Evolutionary conservation across 1,139 yeast species (phyloP).

Genomic region (Saccharomyces hybrid): DNA sequence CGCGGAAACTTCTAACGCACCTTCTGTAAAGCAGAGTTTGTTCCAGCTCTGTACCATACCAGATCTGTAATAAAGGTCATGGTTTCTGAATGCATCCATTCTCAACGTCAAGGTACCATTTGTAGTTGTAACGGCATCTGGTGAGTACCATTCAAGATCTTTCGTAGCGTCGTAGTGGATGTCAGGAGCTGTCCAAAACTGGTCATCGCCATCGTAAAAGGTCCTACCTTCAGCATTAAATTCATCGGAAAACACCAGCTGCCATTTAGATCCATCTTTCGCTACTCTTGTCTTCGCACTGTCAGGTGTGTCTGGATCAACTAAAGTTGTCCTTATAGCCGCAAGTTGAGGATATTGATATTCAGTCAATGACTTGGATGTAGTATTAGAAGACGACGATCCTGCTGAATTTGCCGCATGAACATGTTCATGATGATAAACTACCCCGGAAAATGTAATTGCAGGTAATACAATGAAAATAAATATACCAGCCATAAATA

Average conservation of each 20-base stretch:
- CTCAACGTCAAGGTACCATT: slow-evolving; percentile 59
- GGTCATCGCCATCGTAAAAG: slow-evolving; percentile 77
- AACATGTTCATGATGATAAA: slow-evolving; percentile 30
- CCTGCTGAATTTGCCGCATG: slow-evolving; percentile 17
- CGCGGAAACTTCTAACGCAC: slow-evolving; percentile 60
- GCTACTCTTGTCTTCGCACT: slow-evolving; percentile 41
- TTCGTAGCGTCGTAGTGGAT: slow-evolving; percentile 70
- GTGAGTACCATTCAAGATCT: slow-evolving; percentile 84
- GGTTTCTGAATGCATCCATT: slow-evolving; percentile 68
- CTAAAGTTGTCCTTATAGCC: slow-evolving; percentile 53
- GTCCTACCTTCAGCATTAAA: slow-evolving; percentile 77
- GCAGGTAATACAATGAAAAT: slow-evolving; percentile 68
- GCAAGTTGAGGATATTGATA: slow-evolving; percentile 53
- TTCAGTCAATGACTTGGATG: slow-evolving; percentile 38
- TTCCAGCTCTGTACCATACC: slow-evolving; percentile 88
- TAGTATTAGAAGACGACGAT: slow-evolving; percentile 1
- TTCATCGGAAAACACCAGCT: slow-evolving; percentile 72
- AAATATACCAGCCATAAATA: slow-evolving; percentile 53
- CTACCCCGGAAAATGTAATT: slow-evolving; percentile 62
- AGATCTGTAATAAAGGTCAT: slow-evolving; percentile 65
- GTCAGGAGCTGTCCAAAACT: slow-evolving; percentile 72
- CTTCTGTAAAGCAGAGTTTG: slow-evolving; percentile 72
- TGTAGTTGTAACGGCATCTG: slow-evolving; percentile 66
- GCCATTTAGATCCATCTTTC: slow-evolving; percentile 55
- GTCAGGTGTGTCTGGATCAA: slow-evolving; percentile 75